Conservation (phyloP, 2,329 filamentous ascomycete species). For the Aspergillus novofumigatus region DNA sequence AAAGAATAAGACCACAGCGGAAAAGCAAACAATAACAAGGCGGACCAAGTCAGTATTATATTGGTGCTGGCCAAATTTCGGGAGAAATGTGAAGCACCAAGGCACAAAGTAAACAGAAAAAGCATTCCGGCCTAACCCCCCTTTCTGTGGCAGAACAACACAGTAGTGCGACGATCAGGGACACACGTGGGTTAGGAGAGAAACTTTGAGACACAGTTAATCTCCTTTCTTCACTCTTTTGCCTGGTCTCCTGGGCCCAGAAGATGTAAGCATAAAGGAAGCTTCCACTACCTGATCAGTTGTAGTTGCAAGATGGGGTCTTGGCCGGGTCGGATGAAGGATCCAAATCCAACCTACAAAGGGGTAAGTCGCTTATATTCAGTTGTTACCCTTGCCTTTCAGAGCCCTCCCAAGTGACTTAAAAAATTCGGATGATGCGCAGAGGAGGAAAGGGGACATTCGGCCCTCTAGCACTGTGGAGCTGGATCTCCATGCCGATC, state of each 20-base stretch:
- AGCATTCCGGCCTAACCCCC: background rate
- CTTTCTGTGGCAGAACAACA: background rate
- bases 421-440: background rate
- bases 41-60: background rate
- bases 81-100: background rate
- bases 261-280: background rate
- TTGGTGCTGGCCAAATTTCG: background rate
- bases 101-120: background rate
- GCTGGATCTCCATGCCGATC: background rate
- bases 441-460: background rate
- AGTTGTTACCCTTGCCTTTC: background rate
- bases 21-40: background rate
- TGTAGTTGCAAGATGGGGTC: background rate
- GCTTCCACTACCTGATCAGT: background rate
- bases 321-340: background rate
- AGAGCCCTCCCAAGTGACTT: background rate
- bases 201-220: background rate
- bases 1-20: background rate
- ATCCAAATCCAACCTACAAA: background rate
- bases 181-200: background rate
- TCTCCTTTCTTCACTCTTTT: background rate
- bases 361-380: background rate
- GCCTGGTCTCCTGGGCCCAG: background rate
- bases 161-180: background rate
- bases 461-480: background rate